Base-by-base conservation (phyloP, 345 rosid genomes). In the Cardamine occulta region DNA sequence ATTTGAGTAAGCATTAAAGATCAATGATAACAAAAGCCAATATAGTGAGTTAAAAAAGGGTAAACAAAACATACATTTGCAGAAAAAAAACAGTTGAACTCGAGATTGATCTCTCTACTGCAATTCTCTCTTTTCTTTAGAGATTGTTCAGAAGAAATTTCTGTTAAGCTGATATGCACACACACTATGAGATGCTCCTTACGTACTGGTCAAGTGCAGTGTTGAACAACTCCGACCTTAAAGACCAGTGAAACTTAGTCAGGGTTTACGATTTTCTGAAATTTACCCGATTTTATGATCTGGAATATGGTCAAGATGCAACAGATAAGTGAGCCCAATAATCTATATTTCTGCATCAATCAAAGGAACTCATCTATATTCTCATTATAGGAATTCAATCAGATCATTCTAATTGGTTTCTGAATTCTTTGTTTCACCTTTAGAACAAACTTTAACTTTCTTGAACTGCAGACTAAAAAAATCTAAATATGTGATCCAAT, bases 141-240 rank as follows among this genome's bases (percentile, higher is more conserved):
- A 48, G 15, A 15, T 29, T 59, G 56, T 40, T 66, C 19, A 51
- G 4, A 67, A 10, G 51, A 63, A 54, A 12, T 15, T 21, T 66
- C 14, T 45, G 13, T 54, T 63, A 54, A 64, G 53, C 19, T 55
- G 24, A 60, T 12, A 54, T 56, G 72, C 67, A 57, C 67, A 75
- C 53, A 76, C 45, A 45, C 80, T 84, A 91, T 1, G 92, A 84
- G 76, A 91, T 87, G 83, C 90, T 88, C 81, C 96, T 87, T 35
- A 88, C 89, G 21, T 90, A 88, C 78, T 90, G 97, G 74, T 88
- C 93, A 42, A 94, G 89, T 52, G 87, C 69, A 29, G 95, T 86
- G 63, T 85, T 80, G 82, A 88, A 91, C 59, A 91, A 69, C 55
- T 87, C 93, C 74, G 85, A 91, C 93, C 97, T 91, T 56, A 51